Conservation (phyloP, 2,329 filamentous ascomycete genomes). For the Trichoderma sp. region DNA sequence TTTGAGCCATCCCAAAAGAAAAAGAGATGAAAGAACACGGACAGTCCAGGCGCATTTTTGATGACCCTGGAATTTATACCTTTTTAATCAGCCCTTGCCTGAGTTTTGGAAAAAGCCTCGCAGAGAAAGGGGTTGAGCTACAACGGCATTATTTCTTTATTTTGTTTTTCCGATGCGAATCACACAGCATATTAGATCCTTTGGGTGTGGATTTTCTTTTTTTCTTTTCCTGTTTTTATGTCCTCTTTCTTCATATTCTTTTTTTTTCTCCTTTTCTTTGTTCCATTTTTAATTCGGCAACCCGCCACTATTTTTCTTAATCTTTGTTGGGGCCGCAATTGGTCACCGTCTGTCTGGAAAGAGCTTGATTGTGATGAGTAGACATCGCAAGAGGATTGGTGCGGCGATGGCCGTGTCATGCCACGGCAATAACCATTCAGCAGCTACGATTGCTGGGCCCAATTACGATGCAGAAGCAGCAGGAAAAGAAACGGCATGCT, state of each 20-base stretch:
- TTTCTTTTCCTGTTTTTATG: background rate
- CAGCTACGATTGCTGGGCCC: background rate
- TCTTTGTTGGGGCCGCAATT: background rate
- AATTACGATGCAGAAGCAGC: background rate
- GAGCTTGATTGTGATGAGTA: background rate
- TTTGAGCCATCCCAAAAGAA: background rate
- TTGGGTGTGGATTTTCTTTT: conserved; percentile 26
- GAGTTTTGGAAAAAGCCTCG: conserved; percentile 14
- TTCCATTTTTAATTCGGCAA: background rate
- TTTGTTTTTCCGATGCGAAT: background rate
- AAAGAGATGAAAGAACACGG: background rate
- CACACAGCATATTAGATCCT: background rate
- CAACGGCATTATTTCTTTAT: background rate
- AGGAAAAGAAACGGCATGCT: conserved; percentile 1
- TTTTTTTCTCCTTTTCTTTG: conserved; percentile 23
- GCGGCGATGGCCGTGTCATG: background rate
- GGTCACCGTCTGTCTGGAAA: background rate
- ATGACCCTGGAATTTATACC: conserved; percentile 2
- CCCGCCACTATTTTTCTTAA: background rate
- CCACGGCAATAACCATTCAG: background rate
- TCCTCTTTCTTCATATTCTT: background rate
- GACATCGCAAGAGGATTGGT: background rate
- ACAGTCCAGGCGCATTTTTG: background rate
- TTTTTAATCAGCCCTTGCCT: background rate
- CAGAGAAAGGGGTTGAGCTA: conserved; percentile 10